A percentile compares a stretch with the other conserved stretches of the same genome.
These are phyloP conservation scores for Pseudogymnoascus sp. DNA, from an alignment of 2,329 filamentous ascomycete species.

Conservation along the genomic window DNA sequence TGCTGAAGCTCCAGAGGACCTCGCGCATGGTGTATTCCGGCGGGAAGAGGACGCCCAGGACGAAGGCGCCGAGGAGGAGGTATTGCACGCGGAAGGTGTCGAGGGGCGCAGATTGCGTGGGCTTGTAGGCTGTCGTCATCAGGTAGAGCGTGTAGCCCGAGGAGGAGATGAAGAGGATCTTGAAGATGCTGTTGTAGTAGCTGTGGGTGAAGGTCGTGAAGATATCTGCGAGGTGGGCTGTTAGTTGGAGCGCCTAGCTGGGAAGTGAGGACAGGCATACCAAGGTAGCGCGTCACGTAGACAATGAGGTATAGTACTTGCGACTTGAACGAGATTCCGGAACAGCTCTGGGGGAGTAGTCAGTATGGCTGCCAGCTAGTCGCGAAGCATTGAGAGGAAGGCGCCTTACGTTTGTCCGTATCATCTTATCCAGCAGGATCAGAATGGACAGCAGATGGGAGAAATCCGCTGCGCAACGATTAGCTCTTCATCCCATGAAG, in stretches of 20 bases:
- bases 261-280: slow-evolving; percentile 36
- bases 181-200: slow-evolving; percentile 90
- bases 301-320: slow-evolving; percentile 92
- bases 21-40: slow-evolving; percentile 75
- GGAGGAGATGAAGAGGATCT: slow-evolving; percentile 84
- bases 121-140: slow-evolving; percentile 96
- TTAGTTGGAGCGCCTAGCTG: not conserved
- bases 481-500: slow-evolving; percentile 1
- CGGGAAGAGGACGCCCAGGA: slow-evolving; percentile 74
- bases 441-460: slow-evolving; percentile 92
- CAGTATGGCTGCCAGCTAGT: slow-evolving; percentile 12
- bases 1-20: slow-evolving; percentile 95
- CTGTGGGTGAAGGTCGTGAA: slow-evolving; percentile 68
- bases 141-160: slow-evolving; percentile 94
- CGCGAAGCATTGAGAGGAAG: not conserved
- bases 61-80: slow-evolving; percentile 69
- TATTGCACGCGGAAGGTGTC: slow-evolving; percentile 98
- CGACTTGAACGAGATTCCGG: slow-evolving; percentile 97
- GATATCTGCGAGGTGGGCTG: slow-evolving; percentile 51
- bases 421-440: slow-evolving; percentile 96
- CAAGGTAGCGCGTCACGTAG: slow-evolving; percentile 87
- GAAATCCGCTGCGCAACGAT: slow-evolving; percentile 62
- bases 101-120: slow-evolving; percentile 91
- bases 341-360: slow-evolving; percentile 64
- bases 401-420: slow-evolving; percentile 67